Evolutionary conservation across 2,329 filamentous ascomycete genomes (phyloP).

Genomic region (Microcera coccophila): DNA sequence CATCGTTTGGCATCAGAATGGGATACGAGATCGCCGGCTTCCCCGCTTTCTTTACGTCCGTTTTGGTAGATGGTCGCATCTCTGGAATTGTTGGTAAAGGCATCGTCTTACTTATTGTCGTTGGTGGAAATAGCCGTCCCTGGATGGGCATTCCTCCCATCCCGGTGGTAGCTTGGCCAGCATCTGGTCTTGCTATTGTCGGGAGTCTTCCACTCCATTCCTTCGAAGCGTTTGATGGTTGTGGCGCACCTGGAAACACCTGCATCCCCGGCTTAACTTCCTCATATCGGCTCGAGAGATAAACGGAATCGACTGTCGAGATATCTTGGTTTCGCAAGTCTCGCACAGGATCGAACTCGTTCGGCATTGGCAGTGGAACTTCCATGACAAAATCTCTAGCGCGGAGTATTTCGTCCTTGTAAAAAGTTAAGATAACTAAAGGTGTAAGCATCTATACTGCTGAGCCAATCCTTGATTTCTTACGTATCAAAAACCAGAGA

Average conservation of each 20-base stretch:
- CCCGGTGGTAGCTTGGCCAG: slow-evolving; percentile 33
- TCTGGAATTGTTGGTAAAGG: slow-evolving; percentile 11
- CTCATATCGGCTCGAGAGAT: slow-evolving; percentile 46
- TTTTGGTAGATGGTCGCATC: slow-evolving; percentile 24
- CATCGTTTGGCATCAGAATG: slow-evolving; percentile 35
- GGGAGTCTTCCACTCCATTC: slow-evolving; percentile 31
- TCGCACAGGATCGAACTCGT: slow-evolving; percentile 13
- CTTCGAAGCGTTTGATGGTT: slow-evolving; percentile 3
- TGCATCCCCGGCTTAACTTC: slow-evolving; percentile 44
- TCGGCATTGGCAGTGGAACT: slow-evolving; percentile 2
- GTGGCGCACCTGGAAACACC: too few relatives aligned
- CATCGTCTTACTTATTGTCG: slow-evolving; percentile 29
- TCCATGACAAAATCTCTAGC: too few relatives aligned
- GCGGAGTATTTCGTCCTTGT: slow-evolving; percentile 23
- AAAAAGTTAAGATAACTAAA: slow-evolving; percentile 35
- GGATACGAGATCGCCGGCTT: slow-evolving; percentile 50
- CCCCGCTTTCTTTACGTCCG: slow-evolving; percentile 27
- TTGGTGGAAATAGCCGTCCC: slow-evolving; percentile 41
- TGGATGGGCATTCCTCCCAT: slow-evolving; percentile 39
- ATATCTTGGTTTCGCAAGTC: slow-evolving; percentile 15
- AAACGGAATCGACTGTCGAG: slow-evolving; percentile 42
- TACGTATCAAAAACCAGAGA: slow-evolving; percentile 48
- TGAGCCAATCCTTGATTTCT: slow-evolving; percentile 2
- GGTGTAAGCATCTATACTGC: slow-evolving; percentile 7
- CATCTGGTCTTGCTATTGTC: slow-evolving; percentile 35